Percentiles rank a stretch among this genome's conserved stretches.
Evolutionary conservation across 208 protist species (phyloP).

Genomic region (Endotrypanum monterogeii): DNA sequence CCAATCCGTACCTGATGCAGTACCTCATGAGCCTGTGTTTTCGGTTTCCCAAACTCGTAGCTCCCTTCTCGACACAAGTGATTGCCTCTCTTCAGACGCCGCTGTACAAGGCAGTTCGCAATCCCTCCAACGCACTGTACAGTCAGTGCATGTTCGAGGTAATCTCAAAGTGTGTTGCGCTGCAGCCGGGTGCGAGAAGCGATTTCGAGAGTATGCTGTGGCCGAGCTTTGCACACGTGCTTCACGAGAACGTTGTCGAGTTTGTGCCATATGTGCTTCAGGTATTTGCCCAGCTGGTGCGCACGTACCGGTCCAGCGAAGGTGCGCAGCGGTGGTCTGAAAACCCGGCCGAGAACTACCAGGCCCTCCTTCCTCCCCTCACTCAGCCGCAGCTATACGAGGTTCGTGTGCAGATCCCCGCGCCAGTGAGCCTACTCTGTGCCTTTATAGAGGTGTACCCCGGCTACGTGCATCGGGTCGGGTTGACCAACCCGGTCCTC

Average conservation of each 20-base stretch:
- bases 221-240: constrained; percentile 81
- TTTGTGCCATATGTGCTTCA: constrained; percentile 98
- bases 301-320: constrained; percentile 46
- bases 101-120: constrained; percentile 73
- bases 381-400: constrained; percentile 64
- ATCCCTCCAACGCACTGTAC: constrained; percentile 95
- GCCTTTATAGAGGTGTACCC: constrained; percentile 79
- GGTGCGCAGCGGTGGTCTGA: constrained; percentile 9
- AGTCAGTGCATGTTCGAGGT: constrained; percentile 97
- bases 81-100: constrained; percentile 50
- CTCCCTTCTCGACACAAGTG: constrained; percentile 64
- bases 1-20: constrained; percentile 94
- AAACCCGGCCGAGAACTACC: constrained; percentile 60
- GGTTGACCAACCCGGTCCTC: constrained; percentile 63
- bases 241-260: constrained; percentile 93
- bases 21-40: constrained; percentile 83
- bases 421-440: constrained; percentile 74
- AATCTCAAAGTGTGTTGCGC: constrained; percentile 90
- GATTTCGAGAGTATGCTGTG: constrained; percentile 90
- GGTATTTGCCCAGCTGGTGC: constrained; percentile 94
- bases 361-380: constrained; percentile 63
- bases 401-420: constrained; percentile 79
- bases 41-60: constrained; percentile 42
- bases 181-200: constrained; percentile 39
- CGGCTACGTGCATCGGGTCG: constrained; percentile 54